Conservation (phyloP, 768 basidiomycete species). For the Hypholoma fasciculare region DNA sequence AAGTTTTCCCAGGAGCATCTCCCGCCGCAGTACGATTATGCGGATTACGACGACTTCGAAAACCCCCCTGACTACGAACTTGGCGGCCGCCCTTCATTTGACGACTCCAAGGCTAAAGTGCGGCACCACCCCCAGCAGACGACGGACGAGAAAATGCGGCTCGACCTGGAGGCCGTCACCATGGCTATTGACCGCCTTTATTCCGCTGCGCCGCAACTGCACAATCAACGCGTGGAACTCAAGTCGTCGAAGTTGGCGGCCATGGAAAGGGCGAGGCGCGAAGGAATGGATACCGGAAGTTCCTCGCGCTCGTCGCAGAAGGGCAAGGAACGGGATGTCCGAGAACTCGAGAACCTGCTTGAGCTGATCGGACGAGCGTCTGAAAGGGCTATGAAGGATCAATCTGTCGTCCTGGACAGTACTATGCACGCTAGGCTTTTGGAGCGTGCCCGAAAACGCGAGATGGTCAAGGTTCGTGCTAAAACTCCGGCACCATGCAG, state of each 20-base stretch:
- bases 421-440: conserved; percentile 49
- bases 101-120: conserved; percentile 33
- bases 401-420: conserved; percentile 67
- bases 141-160: conserved; percentile 74
- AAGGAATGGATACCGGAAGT: conserved; percentile 27
- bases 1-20: conserved; percentile 35
- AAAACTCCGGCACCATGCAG: background rate
- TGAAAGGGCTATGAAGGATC: conserved; percentile 63
- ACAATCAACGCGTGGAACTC: conserved; percentile 92
- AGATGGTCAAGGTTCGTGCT: conserved; percentile 59
- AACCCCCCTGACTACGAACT: conserved; percentile 60
- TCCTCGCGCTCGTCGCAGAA: conserved; percentile 17
- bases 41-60: conserved; percentile 53
- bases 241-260: conserved; percentile 68
- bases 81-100: conserved; percentile 33
- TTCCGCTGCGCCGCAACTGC: conserved; percentile 81
- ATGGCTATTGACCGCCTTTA: conserved; percentile 91
- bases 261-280: conserved; percentile 67
- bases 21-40: conserved; percentile 49
- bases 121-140: conserved; percentile 22
- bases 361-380: conserved; percentile 73
- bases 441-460: conserved; percentile 57
- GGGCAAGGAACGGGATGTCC: conserved; percentile 48
- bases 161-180: conserved; percentile 85
- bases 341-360: conserved; percentile 71